Percentiles rank a stretch among this genome's conserved stretches.
phyloP scores from a whole-genome alignment of 495 filamentous ascomycete genomes.

The Xylaria cubensis region DNA sequence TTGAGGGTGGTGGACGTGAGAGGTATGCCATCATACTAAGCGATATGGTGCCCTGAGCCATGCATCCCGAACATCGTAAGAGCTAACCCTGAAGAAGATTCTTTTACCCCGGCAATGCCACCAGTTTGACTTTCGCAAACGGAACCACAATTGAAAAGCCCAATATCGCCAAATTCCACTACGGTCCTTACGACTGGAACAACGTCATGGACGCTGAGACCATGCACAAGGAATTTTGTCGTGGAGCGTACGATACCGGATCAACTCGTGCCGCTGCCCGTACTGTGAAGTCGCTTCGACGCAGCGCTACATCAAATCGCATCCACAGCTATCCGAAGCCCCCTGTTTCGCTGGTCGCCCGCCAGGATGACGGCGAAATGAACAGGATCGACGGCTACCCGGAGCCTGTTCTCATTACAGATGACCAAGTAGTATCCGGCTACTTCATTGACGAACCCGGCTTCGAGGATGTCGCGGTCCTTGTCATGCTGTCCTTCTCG shows the following conservation, averaged over 20 bases:
- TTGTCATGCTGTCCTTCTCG: conserved; percentile 32
- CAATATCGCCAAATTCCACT: conserved; percentile 38
- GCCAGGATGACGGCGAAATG: conserved; percentile 29
- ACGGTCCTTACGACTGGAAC: conserved; percentile 32
- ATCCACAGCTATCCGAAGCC: conserved; percentile 17
- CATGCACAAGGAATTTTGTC: conserved; percentile 42
- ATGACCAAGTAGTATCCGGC: conserved; percentile 48
- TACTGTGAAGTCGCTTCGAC: conserved; percentile 11
- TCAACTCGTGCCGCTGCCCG: conserved; percentile 23
- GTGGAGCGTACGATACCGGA: conserved; percentile 18
- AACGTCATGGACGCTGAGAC: conserved; percentile 39
- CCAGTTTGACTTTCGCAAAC: conserved; percentile 47
- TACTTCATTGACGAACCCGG: conserved; percentile 50
- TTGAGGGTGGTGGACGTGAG: conserved; percentile 28
- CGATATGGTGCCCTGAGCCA: too few species aligned
- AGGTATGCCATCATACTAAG: conserved; percentile 16
- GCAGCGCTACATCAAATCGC: not conserved
- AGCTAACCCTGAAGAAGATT: conserved; percentile 29
- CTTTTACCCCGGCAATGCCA: conserved; percentile 41
- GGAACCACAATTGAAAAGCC: conserved; percentile 31
- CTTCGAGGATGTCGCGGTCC: conserved; percentile 49
- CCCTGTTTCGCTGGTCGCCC: conserved; percentile 17
- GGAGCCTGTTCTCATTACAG: conserved; percentile 44
- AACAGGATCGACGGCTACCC: conserved; percentile 52
- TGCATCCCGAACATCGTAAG: not conserved